Base-by-base conservation (phyloP, 192 early-diverging fungal genomes). In the Dimargaris verticillata region DNA sequence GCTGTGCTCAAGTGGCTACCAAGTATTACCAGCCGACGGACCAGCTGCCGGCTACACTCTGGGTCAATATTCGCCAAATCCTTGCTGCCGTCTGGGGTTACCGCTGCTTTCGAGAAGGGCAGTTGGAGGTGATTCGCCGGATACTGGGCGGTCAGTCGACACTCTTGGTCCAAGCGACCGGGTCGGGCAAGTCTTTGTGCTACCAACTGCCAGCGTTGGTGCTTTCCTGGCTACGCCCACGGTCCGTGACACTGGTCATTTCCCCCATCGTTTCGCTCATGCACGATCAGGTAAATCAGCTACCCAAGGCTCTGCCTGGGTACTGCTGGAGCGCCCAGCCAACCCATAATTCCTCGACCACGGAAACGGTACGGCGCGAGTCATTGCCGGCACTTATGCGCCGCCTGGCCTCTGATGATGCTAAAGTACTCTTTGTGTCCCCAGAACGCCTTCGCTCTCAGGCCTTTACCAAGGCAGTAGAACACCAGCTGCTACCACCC, bases 231-330 rank as follows among this genome's bases (percentile, higher is more conserved):
- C 17, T 58, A 14, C 22, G 28, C 22, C 15, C 62, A 3, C 61
- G 58, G 0, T 72, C 73, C 0, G 48, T 88, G 33, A 86, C 81
- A 17, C 52, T 92, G 29, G 89, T 92, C 7, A 74, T 92, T 15
- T 87, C 83, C 1, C 89, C 89, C 5, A 81, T 83, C 61, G 73
- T 92, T 26, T 83, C 88, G 9, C 74, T 92, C 5, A 92, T 92
- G 87, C 77, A 87, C 44, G 89, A 92, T 65, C 89, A 92, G 66
- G 72, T 89, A 33, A 75, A 74, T 20, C 77, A 78, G 42, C 60
- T 92, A 45, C 84, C 83, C 1, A 45, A 65, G 6, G 73, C 71
- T 7, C 66, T 89, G 0, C 67, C 72, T 45, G 87, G 81, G 0
- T 72, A 80, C 1, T 80, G 76, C 41, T 76, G 88, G 70, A 78